These are phyloP conservation scores for Schwanniomyces vanrijiae DNA, from an alignment of 805 yeast genomes.

Conservation along the genomic window DNA sequence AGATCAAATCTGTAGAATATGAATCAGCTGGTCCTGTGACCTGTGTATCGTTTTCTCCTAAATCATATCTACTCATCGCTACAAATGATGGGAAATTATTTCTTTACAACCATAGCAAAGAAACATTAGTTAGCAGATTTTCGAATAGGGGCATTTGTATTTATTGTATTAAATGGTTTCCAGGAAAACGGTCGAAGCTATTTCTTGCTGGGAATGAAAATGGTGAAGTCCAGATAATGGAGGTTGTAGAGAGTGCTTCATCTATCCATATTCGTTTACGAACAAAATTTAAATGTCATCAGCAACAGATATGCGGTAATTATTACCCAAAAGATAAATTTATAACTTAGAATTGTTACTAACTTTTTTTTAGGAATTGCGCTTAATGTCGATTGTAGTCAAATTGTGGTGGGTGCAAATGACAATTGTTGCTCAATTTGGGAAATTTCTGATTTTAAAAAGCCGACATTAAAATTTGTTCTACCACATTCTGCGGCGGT, in stretches of 20 bases:
- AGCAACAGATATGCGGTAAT: conserved; percentile 41
- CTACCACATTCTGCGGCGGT: conserved; percentile 83
- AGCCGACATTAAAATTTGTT: conserved; percentile 46
- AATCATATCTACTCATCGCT: conserved; percentile 52
- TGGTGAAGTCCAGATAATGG: conserved; percentile 55
- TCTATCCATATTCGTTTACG: conserved; percentile 7
- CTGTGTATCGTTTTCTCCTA: conserved; percentile 55
- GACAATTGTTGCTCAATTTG: conserved; percentile 80
- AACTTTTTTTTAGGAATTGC: conserved; percentile 50
- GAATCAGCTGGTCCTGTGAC: conserved; percentile 49
- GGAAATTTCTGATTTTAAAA: conserved; percentile 49
- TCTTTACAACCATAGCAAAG: conserved; percentile 41
- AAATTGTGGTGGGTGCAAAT: conserved; percentile 80
- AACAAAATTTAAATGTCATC: conserved; percentile 24
- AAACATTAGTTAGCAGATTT: conserved; percentile 10
- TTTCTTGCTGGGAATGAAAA: conserved; percentile 65
- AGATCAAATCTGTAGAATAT: conserved; percentile 45
- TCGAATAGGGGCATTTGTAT: conserved; percentile 38
- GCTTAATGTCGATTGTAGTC: conserved; percentile 50
- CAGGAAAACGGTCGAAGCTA: conserved; percentile 23
- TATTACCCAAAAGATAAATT: conserved; percentile 1
- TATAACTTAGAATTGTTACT: conserved; percentile 10
- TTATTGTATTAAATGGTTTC: conserved; percentile 63
- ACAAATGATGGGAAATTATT: conserved; percentile 56
- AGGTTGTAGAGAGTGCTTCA: conserved; percentile 13